These are phyloP conservation scores for Pseudogymnoascus sp. DNA, from an alignment of 2,329 filamentous ascomycete genomes.

Conservation along the genomic window DNA sequence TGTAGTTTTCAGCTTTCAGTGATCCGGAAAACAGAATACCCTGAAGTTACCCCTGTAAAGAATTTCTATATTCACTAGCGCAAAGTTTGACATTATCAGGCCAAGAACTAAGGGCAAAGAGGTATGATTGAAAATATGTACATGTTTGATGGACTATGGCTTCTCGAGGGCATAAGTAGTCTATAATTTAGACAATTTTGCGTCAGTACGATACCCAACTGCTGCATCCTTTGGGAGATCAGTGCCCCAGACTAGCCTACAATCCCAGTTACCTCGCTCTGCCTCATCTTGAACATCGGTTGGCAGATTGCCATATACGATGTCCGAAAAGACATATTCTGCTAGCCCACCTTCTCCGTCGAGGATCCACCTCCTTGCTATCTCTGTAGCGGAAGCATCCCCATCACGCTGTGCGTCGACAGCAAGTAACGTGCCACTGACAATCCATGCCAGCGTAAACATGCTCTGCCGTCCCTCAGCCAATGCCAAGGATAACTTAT, in stretches of 20 bases:
- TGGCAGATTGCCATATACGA: conserved; percentile 20
- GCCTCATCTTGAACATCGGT: background rate
- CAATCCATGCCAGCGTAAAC: conserved; percentile 34
- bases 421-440: conserved; percentile 32
- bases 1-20: background rate
- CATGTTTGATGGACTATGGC: background rate
- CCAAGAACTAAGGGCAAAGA: background rate
- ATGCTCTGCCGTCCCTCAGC: conserved; percentile 29
- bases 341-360: conserved; percentile 29
- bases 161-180: background rate
- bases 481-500: conserved; percentile 20
- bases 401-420: conserved; percentile 34
- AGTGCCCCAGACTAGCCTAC: conserved; percentile 29
- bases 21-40: background rate
- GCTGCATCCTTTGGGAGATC: conserved; percentile 23
- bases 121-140: background rate
- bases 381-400: conserved; percentile 29
- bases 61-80: background rate
- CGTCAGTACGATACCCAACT: conserved; percentile 18
- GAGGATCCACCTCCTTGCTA: conserved; percentile 34
- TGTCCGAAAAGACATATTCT: conserved; percentile 26
- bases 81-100: background rate
- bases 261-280: conserved; percentile 28
- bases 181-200: conserved; percentile 8
- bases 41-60: too few species aligned